Conservation (phyloP, 129 eudicot genomes). For the Arctium lappa region DNA sequence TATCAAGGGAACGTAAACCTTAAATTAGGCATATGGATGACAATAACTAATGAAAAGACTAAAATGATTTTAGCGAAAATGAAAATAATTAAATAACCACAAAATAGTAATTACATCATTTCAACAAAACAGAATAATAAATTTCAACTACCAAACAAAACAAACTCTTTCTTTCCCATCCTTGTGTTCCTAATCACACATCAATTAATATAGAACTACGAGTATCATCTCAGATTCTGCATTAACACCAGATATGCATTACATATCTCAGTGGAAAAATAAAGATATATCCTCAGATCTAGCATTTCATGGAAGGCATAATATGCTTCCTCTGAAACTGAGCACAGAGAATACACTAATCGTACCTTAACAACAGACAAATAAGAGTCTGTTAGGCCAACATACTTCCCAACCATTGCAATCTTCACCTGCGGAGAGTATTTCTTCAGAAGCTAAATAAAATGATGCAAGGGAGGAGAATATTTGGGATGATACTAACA, state of each 20-base stretch:
- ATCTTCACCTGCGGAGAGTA: slow-evolving; percentile 66
- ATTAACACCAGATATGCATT: not conserved
- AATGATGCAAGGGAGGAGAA: not conserved
- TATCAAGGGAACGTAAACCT: not conserved
- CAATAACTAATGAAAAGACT: not conserved
- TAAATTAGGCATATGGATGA: not conserved
- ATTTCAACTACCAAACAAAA: slow-evolving; percentile 6
- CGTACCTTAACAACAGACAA: slow-evolving; percentile 91
- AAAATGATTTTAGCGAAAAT: not conserved
- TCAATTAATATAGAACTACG: not conserved
- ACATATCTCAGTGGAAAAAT: not conserved
- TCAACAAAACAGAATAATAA: not conserved
- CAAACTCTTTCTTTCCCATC: not conserved
- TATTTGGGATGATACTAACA: slow-evolving; percentile 46
- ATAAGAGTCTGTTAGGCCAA: slow-evolving; percentile 89
- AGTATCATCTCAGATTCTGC: not conserved
- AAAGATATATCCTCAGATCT: not conserved
- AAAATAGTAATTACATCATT: not conserved
- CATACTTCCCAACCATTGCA: slow-evolving; percentile 99
- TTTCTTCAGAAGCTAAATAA: slow-evolving; percentile 8
- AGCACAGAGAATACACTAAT: not conserved
- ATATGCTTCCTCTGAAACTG: not conserved
- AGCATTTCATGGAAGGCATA: not conserved
- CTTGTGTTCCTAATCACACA: not conserved
- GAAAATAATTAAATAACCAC: not conserved